A percentile compares a stretch with the other conserved stretches of the same genome.
Evolutionary conservation across 495 filamentous ascomycete genomes (phyloP).

Genomic region (Neurospora sp.): DNA sequence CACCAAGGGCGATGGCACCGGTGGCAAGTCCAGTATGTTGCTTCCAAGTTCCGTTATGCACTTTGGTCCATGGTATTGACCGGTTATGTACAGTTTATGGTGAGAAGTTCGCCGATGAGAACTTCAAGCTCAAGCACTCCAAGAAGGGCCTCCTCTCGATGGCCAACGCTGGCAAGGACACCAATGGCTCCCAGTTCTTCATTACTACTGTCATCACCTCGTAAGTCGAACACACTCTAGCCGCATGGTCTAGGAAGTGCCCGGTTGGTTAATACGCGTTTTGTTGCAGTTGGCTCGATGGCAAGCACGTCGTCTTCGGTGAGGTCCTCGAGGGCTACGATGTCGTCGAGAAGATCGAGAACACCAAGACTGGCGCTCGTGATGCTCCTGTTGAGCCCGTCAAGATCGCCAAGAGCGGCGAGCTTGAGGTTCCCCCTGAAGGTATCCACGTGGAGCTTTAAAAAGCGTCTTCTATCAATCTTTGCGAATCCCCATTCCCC

Average conservation of each 20-base stretch:
- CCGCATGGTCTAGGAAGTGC: background rate
- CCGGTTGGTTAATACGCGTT: constrained; percentile 18
- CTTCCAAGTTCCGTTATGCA: background rate
- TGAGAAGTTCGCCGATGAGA: constrained; percentile 91
- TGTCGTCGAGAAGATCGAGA: constrained; percentile 80
- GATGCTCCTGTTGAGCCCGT: constrained; percentile 66
- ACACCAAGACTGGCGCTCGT: constrained; percentile 54
- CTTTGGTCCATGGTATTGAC: constrained; percentile 1
- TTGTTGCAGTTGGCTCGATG: constrained; percentile 67
- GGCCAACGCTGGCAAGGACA: constrained; percentile 96
- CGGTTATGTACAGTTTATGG: constrained; percentile 58
- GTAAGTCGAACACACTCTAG: constrained; percentile 38
- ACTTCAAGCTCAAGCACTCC: constrained; percentile 94
- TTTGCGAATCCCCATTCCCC: background rate
- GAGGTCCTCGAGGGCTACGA: constrained; percentile 90
- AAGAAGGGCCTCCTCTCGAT: constrained; percentile 62
- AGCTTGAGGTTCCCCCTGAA: constrained; percentile 81
- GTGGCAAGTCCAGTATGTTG: constrained; percentile 76
- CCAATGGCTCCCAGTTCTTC: constrained; percentile 99
- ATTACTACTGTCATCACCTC: constrained; percentile 77
- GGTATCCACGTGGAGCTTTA: constrained; percentile 98
- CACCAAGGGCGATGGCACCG: constrained; percentile 90
- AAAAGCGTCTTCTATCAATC: constrained; percentile 20
- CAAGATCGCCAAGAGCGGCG: constrained; percentile 91
- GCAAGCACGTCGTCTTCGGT: constrained; percentile 82